A percentile compares a stretch with the other conserved stretches of the same genome.
Evolutionary conservation across 768 basidiomycete species (phyloP).

Genomic region (Mycena vulgaris): DNA sequence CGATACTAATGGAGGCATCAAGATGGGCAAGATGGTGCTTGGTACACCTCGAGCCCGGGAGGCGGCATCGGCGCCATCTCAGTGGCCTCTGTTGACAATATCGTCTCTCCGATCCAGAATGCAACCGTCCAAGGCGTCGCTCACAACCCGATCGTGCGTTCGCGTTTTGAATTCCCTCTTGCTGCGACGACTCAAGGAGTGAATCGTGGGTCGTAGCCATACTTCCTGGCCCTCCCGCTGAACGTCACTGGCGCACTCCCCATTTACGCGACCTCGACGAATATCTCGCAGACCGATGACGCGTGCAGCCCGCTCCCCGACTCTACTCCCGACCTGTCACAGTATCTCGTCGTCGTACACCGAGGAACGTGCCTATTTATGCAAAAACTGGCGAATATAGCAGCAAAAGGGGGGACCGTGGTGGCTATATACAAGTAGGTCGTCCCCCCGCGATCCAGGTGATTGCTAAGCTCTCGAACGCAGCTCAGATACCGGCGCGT

Average conservation of each 20-base stretch:
- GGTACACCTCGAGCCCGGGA: conserved; percentile 59
- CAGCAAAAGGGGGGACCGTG: conserved; percentile 51
- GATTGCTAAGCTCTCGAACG: background rate
- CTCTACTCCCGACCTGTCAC: conserved; percentile 54
- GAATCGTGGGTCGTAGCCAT: conserved; percentile 36
- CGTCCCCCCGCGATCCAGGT: conserved; percentile 27
- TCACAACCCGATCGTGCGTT: conserved; percentile 33
- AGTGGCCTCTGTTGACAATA: conserved; percentile 44
- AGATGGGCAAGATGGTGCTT: conserved; percentile 58
- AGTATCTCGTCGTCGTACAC: conserved; percentile 57
- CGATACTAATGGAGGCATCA: background rate
- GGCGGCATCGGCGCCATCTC: conserved; percentile 58
- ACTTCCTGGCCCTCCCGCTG: conserved; percentile 56
- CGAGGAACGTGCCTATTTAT: conserved; percentile 61
- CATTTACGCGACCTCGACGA: conserved; percentile 58
- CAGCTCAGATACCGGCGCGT: conserved; percentile 32
- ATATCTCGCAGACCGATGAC: conserved; percentile 54
- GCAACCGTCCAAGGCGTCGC: conserved; percentile 29
- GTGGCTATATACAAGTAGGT: conserved; percentile 55
- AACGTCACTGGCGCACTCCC: conserved; percentile 51
- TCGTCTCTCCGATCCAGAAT: conserved; percentile 25
- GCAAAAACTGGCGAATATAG: conserved; percentile 55
- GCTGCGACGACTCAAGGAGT: background rate
- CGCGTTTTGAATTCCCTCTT: too few relatives aligned
- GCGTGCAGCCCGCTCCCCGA: conserved; percentile 60